Evolutionary conservation across 2,329 filamentous ascomycete species (phyloP), one percentile per base, ranked within the genome.

Genomic region (Magnaporthiopsis rhizophila): DNA sequence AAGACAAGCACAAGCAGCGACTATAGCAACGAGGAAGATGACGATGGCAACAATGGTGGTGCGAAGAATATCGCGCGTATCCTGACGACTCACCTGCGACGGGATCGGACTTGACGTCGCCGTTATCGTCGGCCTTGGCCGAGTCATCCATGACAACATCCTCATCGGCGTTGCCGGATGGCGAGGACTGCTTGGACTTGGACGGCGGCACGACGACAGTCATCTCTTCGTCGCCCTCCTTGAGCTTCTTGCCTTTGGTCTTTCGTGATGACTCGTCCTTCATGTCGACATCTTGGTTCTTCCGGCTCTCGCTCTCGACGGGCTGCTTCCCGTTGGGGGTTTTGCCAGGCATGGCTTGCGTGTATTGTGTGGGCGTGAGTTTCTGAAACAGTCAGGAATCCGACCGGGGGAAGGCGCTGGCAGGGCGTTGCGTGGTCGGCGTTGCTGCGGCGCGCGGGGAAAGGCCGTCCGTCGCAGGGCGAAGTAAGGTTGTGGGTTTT

Each of bases 201-300:
- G 87, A 85, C 65, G 88, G 88, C 64, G 89, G 89, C 59, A 92
- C 88, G 71, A 92, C 89, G 68, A 92, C 89, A 62, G 89, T 92
- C 88, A 92, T 92, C 80, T 91, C 89, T 79, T 91, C 89, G 71
- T 90, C 89, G 72, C 83, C 87, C 72, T 92, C 87, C 76, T 87
- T 88, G 71, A 72, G 73, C 78, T 86, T 86, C 79, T 88, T 89
- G 71, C 83, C 83, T 78, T 87, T 89, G 72, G 80, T 78, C 79
- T 89, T 90, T 71, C 82, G 78, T 72, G 79, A 78, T 26, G 75
- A 73, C 74, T 73, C 70, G 74, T 83, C 82, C 74, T 85, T 88
- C 85, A 89, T 89, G 72, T 90, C 87, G 71, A 87, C 82, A 75
- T 91, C 89, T 71, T 89, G 84, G 67, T 84, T 85, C 69, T 85